Base-by-base conservation (phyloP, 2,329 filamentous ascomycete species). In the Curvularia sp. region DNA sequence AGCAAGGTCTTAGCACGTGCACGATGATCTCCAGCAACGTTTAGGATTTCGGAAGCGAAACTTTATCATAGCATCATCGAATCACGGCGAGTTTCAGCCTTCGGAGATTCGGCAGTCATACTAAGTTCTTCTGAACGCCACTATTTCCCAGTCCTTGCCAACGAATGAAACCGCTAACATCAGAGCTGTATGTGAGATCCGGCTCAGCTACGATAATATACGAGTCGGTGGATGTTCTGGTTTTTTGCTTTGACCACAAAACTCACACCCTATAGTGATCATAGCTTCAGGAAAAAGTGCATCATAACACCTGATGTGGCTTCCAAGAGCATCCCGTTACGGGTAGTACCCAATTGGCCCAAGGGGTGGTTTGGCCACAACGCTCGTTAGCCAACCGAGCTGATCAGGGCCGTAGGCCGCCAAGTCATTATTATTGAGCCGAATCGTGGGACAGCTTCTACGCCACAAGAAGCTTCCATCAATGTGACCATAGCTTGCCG, bases 381-480 rank as follows among this genome's bases (percentile, higher is more conserved):
- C 35, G 35, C 35, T 46, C 43, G 53, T 63, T 53, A 41, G 43
- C 56, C 61, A 64, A 60, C 50, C 58, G 58, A 61, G 62, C 52
- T 60, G 50, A 54, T 53, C 50, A 50, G 48, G 44, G 49, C 52
- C 48, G 59, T 60, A 63, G 57, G 60, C 64, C 60, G 58, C 61
- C 58, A 57, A 54, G 51, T 49, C 55, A 52, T 47, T 52, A 49
- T 47, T 52, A 49, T 60, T 63, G 55, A 57, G 60, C 58, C 62
- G 60, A 51, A 50, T 58, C 48, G 55, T 65, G 62, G 63, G 66
- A 66, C 47, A 52, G 39, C 47, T 58, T 62, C 54, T 58, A 58
- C 64, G 58, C 60, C 58, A 66, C 60, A 60, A 35, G 63, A 68
- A 64, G 64, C 64, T 66, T 68, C 57, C 61, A 64, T 61, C 51